Evolutionary conservation across 2,329 filamentous ascomycete genomes (phyloP).

Genomic region (Harringtonia aguacate): DNA sequence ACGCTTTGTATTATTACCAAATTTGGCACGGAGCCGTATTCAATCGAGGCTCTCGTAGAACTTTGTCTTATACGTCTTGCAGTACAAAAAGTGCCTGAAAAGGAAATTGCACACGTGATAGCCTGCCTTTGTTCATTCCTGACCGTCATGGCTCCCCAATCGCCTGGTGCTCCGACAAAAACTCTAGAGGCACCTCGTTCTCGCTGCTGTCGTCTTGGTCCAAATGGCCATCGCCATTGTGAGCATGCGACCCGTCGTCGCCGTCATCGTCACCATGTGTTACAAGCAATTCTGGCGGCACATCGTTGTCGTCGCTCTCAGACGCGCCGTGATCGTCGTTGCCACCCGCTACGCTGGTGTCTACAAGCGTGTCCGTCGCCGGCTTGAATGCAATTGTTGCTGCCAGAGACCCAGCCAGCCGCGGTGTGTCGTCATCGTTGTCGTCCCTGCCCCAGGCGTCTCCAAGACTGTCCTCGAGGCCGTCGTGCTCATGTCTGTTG

Average conservation of each 20-base stretch:
- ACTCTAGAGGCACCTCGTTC: conserved; percentile 41
- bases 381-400: conserved; percentile 13
- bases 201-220: conserved; percentile 25
- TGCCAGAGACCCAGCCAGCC: conserved; percentile 23
- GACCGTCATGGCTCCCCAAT: conserved; percentile 6
- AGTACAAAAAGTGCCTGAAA: neutral
- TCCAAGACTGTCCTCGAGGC: neutral
- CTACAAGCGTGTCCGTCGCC: conserved; percentile 7
- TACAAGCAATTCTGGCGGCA: conserved; percentile 28
- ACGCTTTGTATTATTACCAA: no score
- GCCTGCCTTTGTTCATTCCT: neutral
- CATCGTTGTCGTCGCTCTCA: conserved; percentile 28
- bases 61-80: no score
- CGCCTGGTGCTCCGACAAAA: conserved; percentile 33
- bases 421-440: conserved; percentile 11
- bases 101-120: neutral
- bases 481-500: conserved; percentile 12
- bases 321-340: conserved; percentile 12
- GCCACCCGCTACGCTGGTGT: conserved; percentile 2
- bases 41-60: no score
- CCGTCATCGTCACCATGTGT: conserved; percentile 19
- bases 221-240: conserved; percentile 11
- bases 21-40: no score
- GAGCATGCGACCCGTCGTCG: conserved; percentile 18
- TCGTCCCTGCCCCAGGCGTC: neutral